Evolutionary conservation across 192 early-diverging fungal species (phyloP).

Genomic region (Linderina pennispora): DNA sequence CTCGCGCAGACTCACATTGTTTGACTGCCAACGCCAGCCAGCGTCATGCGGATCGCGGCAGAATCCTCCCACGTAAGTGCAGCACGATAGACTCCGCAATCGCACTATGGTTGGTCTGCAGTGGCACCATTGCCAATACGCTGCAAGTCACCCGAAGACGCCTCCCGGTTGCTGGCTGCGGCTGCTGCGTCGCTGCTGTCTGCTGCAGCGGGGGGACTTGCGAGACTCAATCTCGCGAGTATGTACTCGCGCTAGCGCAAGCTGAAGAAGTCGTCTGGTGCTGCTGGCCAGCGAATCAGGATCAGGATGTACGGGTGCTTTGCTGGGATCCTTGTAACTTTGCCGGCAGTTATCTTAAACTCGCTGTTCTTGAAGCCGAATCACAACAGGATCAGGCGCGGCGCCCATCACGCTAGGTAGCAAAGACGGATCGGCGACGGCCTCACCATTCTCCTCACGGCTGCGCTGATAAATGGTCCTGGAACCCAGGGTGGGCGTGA

Average conservation of each 20-base stretch:
- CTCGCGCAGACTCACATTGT: too few relatives aligned
- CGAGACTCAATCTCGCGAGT: constrained; percentile 22
- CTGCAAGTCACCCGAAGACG: constrained; percentile 32
- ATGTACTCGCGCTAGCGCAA: constrained; percentile 47
- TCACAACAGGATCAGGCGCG: neutral
- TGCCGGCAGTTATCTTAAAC: constrained; percentile 5
- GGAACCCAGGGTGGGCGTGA: neutral
- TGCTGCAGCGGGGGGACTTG: too few relatives aligned
- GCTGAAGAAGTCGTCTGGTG: constrained; percentile 29
- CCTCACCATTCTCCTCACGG: too few relatives aligned
- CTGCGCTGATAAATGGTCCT: too few relatives aligned
- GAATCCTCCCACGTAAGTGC: constrained; percentile 70
- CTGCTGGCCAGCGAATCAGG: constrained; percentile 35
- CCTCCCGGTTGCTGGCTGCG: too few relatives aligned
- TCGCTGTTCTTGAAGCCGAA: constrained; percentile 13
- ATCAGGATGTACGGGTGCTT: constrained; percentile 26
- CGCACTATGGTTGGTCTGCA: constrained; percentile 74
- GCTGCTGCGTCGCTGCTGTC: too few relatives aligned
- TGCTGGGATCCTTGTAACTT: constrained; percentile 15
- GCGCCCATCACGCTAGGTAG: too few relatives aligned
- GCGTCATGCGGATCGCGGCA: constrained; percentile 42
- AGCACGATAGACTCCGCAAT: constrained; percentile 88
- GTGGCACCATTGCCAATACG: constrained; percentile 67
- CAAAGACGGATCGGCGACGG: too few relatives aligned
- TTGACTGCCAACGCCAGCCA: constrained; percentile 19